Evolutionary conservation across 2,329 filamentous ascomycete species (phyloP).

Genomic region (Arachnomyces sp.): DNA sequence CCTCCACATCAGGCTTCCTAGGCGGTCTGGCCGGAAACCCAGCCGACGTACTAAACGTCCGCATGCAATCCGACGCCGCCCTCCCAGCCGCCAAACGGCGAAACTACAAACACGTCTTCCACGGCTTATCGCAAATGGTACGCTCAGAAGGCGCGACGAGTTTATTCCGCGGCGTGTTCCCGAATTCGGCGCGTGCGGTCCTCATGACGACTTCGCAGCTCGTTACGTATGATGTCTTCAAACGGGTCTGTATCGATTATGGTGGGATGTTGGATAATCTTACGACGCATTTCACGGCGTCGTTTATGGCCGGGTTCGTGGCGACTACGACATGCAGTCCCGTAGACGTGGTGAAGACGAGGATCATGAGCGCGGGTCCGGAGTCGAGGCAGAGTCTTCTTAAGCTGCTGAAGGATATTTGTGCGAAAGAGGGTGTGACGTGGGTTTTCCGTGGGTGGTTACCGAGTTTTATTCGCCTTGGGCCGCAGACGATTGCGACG

Average conservation of each 20-base stretch:
- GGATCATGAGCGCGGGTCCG: constrained; percentile 51
- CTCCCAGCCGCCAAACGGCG: constrained; percentile 64
- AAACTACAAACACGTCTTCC: constrained; percentile 81
- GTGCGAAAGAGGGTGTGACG: constrained; percentile 47
- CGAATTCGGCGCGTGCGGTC: constrained; percentile 54
- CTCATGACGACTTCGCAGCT: constrained; percentile 59
- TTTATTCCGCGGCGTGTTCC: constrained; percentile 69
- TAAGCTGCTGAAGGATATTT: constrained; percentile 45
- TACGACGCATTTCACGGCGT: constrained; percentile 54
- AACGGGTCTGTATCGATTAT: constrained; percentile 45
- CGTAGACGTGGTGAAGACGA: constrained; percentile 59
- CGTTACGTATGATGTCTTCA: constrained; percentile 57
- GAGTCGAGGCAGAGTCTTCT: constrained; percentile 38
- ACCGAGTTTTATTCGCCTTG: constrained; percentile 57
- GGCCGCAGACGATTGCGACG: constrained; percentile 58
- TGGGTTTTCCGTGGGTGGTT: constrained; percentile 63
- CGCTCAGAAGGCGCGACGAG: constrained; percentile 67
- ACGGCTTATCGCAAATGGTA: constrained; percentile 82
- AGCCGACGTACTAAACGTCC: constrained; percentile 92
- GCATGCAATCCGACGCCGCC: constrained; percentile 90
- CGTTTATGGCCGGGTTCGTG: constrained; percentile 55
- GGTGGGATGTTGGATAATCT: constrained; percentile 49
- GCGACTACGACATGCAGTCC: constrained; percentile 60
- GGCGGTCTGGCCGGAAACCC: constrained; percentile 89
- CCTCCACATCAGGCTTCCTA: constrained; percentile 72